Evolutionary conservation across 148 eudicot species (phyloP), one percentile per base, ranked within the genome.

Genomic region (Polygonum maritimum): DNA sequence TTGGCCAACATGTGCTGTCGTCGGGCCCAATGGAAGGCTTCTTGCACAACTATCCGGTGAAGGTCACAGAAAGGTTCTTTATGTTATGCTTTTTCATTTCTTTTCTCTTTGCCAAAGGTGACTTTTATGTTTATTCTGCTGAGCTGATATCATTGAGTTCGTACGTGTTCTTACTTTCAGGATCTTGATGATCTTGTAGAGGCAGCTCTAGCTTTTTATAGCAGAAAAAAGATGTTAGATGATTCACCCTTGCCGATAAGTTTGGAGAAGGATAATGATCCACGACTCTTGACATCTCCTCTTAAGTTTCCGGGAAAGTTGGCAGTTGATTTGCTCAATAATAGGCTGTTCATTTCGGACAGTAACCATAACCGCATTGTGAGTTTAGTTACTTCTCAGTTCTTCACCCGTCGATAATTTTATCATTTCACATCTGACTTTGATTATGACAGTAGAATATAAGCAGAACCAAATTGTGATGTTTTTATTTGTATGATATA

Each of bases 221-320:
- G 96, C 80, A 74, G 75, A 74, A 89, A 80, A 79, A 92, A 85
- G 72, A 54, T 94, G 76, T 79, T 94, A 84, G 89, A 89, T 75
- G 85, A 58, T 77, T 82, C 82, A 75, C 87, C 92, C 8, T 83
- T 94, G 77, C 98, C 98, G 5, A 79, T 90, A 89, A 85, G 83
- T 55, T 77, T 94, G 89, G 98, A 94, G 89, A 92, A 86, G 82
- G 93, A 92, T 77, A 94, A 94, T 76, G 97, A 94, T 88, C 96
- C 93, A 40, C 87, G 96, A 26, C 79, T 94, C 76, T 70, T 89
- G 78, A 84, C 89, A 81, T 94, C 97, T 62, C 97, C 98, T 11
- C 79, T 94, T 85, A 94, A 94, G 83, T 94, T 94, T 84, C 98
- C 98, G 5, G 98, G 93, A 75, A 94, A 94, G 87, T 89, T 94